These are phyloP conservation scores for Xylaria hypoxylon DNA, from an alignment of 2,329 filamentous ascomycete genomes.

Conservation along the genomic window DNA sequence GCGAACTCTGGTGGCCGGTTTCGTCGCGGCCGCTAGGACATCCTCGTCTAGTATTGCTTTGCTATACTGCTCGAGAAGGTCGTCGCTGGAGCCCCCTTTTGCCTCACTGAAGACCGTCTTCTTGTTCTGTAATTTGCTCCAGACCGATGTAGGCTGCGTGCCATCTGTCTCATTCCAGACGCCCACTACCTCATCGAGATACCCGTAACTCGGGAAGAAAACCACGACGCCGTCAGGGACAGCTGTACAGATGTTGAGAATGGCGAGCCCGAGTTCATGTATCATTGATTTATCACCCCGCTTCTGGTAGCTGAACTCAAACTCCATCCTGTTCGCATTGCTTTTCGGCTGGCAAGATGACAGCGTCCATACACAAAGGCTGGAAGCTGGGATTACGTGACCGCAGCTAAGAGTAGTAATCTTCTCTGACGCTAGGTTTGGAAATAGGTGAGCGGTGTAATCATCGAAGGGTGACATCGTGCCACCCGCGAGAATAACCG, in stretches of 20 bases:
- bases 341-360: slow-evolving; percentile 55
- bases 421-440: slow-evolving; percentile 71
- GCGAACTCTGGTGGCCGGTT: slow-evolving; percentile 40
- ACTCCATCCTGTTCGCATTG: slow-evolving; percentile 53
- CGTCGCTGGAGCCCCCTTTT: slow-evolving; percentile 70
- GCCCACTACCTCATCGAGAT: slow-evolving; percentile 78
- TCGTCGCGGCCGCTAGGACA: slow-evolving; percentile 22
- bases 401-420: slow-evolving; percentile 90
- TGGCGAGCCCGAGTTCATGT: slow-evolving; percentile 76
- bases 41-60: slow-evolving; percentile 69
- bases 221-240: slow-evolving; percentile 92
- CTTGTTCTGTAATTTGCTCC: slow-evolving; percentile 66
- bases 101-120: slow-evolving; percentile 74
- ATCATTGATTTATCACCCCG: slow-evolving; percentile 78
- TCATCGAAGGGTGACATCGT: slow-evolving; percentile 98
- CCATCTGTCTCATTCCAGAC: slow-evolving; percentile 66
- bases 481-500: slow-evolving; percentile 90
- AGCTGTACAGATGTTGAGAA: slow-evolving; percentile 76
- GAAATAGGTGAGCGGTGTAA: slow-evolving; percentile 87
- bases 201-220: slow-evolving; percentile 96
- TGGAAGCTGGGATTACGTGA: slow-evolving; percentile 88
- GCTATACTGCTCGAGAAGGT: slow-evolving; percentile 79
- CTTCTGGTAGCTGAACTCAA: slow-evolving; percentile 90
- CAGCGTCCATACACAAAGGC: slow-evolving; percentile 82
- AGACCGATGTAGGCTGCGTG: slow-evolving; percentile 58